phyloP scores from a whole-genome alignment of 139 green algal species.

The Diplosphaera chodatii region DNA sequence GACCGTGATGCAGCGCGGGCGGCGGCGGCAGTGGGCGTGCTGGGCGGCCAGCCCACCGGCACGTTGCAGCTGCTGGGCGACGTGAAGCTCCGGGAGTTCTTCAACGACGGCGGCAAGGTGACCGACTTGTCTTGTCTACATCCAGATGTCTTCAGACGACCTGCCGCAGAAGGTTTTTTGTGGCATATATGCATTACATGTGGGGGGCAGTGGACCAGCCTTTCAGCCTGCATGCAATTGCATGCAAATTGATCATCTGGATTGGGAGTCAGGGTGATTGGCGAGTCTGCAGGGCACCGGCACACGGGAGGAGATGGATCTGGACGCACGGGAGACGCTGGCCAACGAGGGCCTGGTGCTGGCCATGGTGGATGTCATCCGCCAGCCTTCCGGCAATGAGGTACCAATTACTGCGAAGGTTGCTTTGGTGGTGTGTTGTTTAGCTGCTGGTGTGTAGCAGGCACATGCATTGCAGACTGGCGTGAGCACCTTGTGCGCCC shows the following conservation, averaged over 20 bases:
- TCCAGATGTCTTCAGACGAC: too few species aligned
- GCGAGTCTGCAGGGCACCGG: slow-evolving; percentile 64
- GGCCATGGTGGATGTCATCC: slow-evolving; percentile 67
- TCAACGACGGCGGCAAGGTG: slow-evolving; percentile 90
- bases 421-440: too few species aligned
- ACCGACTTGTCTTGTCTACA: too few species aligned
- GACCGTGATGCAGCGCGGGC: neutral
- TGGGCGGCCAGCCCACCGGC: slow-evolving; percentile 9
- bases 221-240: too few species aligned
- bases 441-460: too few species aligned
- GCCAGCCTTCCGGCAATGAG: slow-evolving; percentile 19
- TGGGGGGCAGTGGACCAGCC: too few species aligned
- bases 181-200: too few species aligned
- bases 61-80: slow-evolving; percentile 62
- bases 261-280: too few species aligned
- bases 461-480: too few species aligned
- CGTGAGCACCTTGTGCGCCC: too few species aligned
- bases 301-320: slow-evolving; percentile 75
- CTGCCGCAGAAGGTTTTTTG: too few species aligned
- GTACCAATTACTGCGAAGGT: neutral
- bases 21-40: neutral
- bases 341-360: slow-evolving; percentile 89
- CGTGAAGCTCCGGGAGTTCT: slow-evolving; percentile 67
- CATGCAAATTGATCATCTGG: too few species aligned
- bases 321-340: slow-evolving; percentile 77